Base-by-base conservation (phyloP, 169 alveolate species). In the Plasmodium sp. region DNA sequence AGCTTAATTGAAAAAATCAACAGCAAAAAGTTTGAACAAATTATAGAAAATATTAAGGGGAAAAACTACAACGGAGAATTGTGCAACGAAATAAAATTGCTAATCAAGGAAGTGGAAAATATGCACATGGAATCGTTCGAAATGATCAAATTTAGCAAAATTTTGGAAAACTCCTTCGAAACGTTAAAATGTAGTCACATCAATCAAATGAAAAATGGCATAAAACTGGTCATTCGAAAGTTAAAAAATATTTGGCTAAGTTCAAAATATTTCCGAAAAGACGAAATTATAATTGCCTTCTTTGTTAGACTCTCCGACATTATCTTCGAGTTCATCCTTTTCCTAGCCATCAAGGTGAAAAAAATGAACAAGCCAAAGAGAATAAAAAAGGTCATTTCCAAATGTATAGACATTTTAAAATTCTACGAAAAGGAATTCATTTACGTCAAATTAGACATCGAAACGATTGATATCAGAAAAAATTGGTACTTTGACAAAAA, bases 91-190 rank as follows among this genome's bases (percentile, higher is more conserved):
- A 90, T 90, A 56, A 80, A 80, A 80, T 51, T 81, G 5, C 22
- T 90, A n/a, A 43, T 90, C 48, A 67, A 80, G 51, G 94, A 90
- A 27, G 77, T 90, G 43, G 94, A 90, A 62, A 72, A 67, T 74
- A 90, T 90, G 27, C 94, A 90, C 54, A 90, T 90, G 72, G 90
- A 90, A 90, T 90, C 94, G 18, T 90, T 90, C 41, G 94, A 90
- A 90, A 90, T 90, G 94, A 90, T 90, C 5, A 90, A 90, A 79
- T 90, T 90, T 80, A 90, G 94, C 67, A 90, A 79, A 43, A 45
- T 90, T 14, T 58, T 90, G 72, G 91, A 90, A 34, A 90, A 71
- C 10, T 90, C 94, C n/a, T 90, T 90, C 67, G 90, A 90, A 58
- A 80, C 73, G 6, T 80, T 90, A 90, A 90, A 81, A 67, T 39